phyloP scores from a whole-genome alignment of 108 stramenopile genomes.

The Chaetoceros muelleri region DNA sequence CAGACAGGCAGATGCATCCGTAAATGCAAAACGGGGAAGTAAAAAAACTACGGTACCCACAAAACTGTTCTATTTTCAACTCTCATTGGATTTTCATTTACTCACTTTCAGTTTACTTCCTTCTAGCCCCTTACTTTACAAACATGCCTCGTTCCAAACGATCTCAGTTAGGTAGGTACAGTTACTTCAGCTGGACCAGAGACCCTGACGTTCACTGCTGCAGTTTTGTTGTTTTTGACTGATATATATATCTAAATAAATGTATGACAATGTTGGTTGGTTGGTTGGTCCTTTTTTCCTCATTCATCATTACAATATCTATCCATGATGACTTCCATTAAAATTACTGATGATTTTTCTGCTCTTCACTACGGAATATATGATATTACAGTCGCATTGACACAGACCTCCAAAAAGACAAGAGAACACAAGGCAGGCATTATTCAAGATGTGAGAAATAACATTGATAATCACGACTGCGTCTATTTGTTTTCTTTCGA shows the following conservation, averaged over 20 bases:
- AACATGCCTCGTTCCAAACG: neutral
- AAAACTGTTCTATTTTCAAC: too few species aligned
- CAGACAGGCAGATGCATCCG: too few species aligned
- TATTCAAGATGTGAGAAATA: constrained; percentile 76
- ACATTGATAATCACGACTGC: constrained; percentile 72
- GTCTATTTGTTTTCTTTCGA: constrained; percentile 90
- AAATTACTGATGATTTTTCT: neutral
- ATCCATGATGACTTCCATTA: neutral
- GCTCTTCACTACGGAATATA: neutral
- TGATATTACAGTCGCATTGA: constrained; percentile 70
- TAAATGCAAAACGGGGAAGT: too few species aligned
- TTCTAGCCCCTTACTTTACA: too few species aligned
- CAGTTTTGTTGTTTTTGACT: too few species aligned
- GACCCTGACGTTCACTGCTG: neutral
- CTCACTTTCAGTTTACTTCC: too few species aligned
- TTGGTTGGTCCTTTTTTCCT: too few species aligned
- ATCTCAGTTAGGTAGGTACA: neutral
- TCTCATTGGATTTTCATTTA: too few species aligned
- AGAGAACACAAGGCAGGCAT: constrained; percentile 84
- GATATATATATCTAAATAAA: too few species aligned
- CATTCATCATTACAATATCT: neutral
- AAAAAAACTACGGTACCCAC: too few species aligned
- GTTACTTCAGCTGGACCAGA: neutral
- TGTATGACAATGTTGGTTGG: too few species aligned
- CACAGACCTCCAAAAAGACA: constrained; percentile 88